Evolutionary conservation across 2,329 filamentous ascomycete species (phyloP), one percentile per base, ranked within the genome.

Genomic region (Ceratocystis harringtonii): DNA sequence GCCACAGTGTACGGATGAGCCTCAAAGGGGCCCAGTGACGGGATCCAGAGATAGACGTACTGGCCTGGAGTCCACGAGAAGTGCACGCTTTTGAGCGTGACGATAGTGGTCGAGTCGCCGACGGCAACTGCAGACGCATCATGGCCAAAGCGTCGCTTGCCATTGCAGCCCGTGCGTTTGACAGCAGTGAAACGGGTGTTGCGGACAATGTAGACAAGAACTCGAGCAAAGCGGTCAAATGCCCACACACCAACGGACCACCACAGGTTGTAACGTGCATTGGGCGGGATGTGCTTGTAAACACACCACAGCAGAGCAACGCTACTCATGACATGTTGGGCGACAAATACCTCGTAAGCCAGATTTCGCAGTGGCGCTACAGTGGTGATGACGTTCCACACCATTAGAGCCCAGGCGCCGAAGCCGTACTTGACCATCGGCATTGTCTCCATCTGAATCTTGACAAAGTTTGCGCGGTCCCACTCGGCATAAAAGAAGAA

Each of bases 401-500:
- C 74, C 41, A 89, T 73, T 15, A 88, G 73, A 1, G 74, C 82
- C 85, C 86, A 89, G 0, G 85, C 85, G 7, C 79, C 84, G 1
- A 89, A 72, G 5, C 87, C 87, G 69, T 86, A 87, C 70, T 82
- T 83, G 67, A 86, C 81, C 70, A 88, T 80, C 5, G 81, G 78
- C 79, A 88, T 84, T 66, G 83, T 79, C 48, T 77, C 70, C 19
- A 89, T 74, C 71, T 88, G 81, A 22, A 78, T 74, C 50, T 80
- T 74, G 36, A 88, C 78, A 66, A 86, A 83, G 66, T 82, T 81
- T 65, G 82, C 79, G 10, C 76, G 76, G 30, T 79, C 79, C 84
- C 86, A 89, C 71, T 85, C 80, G 2, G 76, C 76, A 74, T 84
- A 85, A 72, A 88, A 89, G 72, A 87, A 83, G 69, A 83, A 87